These are phyloP conservation scores for Apiotrichum porosum DNA, from an alignment of 1,284 basidiomycete genomes.

Conservation along the genomic window DNA sequence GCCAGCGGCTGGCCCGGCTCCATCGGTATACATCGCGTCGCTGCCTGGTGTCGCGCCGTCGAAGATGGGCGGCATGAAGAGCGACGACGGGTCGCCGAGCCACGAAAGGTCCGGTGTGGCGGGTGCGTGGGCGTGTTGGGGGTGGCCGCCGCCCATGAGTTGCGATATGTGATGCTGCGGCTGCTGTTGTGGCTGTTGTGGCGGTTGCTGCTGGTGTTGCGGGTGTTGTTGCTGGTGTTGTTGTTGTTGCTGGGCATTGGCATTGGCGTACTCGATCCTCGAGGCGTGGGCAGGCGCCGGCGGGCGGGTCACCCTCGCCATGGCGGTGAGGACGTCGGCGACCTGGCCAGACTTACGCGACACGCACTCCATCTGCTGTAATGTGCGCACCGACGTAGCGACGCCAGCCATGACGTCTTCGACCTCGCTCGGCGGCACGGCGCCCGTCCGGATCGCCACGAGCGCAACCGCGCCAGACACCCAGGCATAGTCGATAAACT, in stretches of 20 bases:
- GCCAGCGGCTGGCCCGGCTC: neutral
- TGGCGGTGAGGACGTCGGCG: neutral
- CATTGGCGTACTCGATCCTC: too few relatives aligned
- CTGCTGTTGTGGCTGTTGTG: too few relatives aligned
- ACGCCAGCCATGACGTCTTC: conserved; percentile 66
- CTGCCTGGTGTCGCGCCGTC: neutral
- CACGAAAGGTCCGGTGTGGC: neutral
- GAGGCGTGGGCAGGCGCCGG: neutral
- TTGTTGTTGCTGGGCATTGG: too few relatives aligned
- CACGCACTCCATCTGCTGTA: conserved; percentile 53
- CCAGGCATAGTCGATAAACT: conserved; percentile 3
- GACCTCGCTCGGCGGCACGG: too few relatives aligned
- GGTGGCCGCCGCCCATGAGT: neutral
- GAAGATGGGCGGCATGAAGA: neutral
- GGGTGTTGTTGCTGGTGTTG: too few relatives aligned
- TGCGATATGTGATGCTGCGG: too few relatives aligned
- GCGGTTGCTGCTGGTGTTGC: too few relatives aligned
- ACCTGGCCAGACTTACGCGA: neutral
- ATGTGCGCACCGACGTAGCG: conserved; percentile 60
- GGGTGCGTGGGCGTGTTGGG: neutral
- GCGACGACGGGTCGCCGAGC: neutral
- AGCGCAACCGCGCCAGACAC: neutral
- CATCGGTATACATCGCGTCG: neutral
- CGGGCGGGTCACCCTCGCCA: neutral
- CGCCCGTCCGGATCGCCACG: conserved; percentile 1